These are phyloP conservation scores for Suillus occidentalis DNA, from an alignment of 768 basidiomycete species.

Conservation along the genomic window DNA sequence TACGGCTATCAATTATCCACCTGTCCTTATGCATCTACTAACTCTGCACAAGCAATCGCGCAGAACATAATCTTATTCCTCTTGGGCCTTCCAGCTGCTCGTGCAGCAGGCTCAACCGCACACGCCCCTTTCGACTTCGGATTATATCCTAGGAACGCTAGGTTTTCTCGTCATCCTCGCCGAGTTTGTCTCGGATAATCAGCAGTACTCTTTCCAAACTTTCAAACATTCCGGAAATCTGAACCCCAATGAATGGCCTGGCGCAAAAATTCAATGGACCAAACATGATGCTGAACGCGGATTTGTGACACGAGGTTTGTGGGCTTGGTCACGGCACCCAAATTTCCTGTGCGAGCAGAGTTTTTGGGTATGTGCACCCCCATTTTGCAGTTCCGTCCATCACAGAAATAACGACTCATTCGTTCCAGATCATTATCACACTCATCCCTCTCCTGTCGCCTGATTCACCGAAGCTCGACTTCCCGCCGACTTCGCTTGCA, in stretches of 20 bases:
- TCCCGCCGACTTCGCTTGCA: constrained; percentile 24
- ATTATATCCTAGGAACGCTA: constrained; percentile 58
- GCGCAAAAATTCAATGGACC: constrained; percentile 66
- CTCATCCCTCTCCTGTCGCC: constrained; percentile 61
- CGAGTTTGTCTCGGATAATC: constrained; percentile 89
- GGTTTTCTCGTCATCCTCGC: constrained; percentile 59
- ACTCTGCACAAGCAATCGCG: constrained; percentile 46
- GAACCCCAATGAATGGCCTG: constrained; percentile 54
- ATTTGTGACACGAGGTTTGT: constrained; percentile 82
- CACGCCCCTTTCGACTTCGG: constrained; percentile 51
- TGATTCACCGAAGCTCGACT: constrained; percentile 25
- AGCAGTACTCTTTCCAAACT: constrained; percentile 83
- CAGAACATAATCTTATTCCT: constrained; percentile 83
- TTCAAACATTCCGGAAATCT: constrained; percentile 58
- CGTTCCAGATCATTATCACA: constrained; percentile 60
- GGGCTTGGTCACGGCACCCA: constrained; percentile 87
- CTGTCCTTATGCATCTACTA: constrained; percentile 5
- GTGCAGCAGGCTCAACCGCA: constrained; percentile 56
- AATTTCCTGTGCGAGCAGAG: constrained; percentile 90
- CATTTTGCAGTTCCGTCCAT: not conserved
- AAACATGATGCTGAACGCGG: constrained; percentile 72
- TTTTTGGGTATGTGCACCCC: constrained; percentile 65
- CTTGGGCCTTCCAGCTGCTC: constrained; percentile 61
- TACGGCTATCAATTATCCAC: constrained; percentile 27
- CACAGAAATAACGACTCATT: constrained; percentile 3